Evolutionary conservation across 805 yeast genomes (phyloP).

Genomic region (Candida methanosorbosa): DNA sequence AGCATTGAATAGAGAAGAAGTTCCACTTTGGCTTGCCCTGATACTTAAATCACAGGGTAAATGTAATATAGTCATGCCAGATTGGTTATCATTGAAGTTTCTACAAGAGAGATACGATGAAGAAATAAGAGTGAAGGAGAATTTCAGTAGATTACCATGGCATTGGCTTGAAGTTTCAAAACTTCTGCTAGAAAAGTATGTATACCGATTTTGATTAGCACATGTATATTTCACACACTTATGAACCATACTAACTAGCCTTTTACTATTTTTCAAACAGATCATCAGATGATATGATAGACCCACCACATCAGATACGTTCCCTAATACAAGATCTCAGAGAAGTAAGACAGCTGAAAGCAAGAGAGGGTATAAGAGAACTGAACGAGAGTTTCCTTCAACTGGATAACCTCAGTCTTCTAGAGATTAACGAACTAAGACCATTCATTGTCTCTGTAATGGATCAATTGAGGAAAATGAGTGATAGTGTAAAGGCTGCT

Average conservation of each 20-base stretch:
- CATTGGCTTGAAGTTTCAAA: constrained; percentile 83
- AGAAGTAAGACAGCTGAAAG: constrained; percentile 74
- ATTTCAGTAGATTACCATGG: constrained; percentile 72
- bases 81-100: constrained; percentile 59
- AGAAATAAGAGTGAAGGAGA: constrained; percentile 48
- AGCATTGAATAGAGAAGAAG: constrained; percentile 58
- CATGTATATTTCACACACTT: neutral
- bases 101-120: constrained; percentile 54
- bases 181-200: constrained; percentile 40
- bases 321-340: constrained; percentile 73
- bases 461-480: constrained; percentile 62
- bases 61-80: constrained; percentile 79
- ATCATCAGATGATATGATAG: constrained; percentile 74
- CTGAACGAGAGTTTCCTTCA: constrained; percentile 78
- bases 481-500: constrained; percentile 22
- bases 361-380: constrained; percentile 68
- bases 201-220: neutral
- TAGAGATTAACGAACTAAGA: constrained; percentile 84
- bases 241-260: constrained; percentile 3
- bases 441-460: constrained; percentile 76
- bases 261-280: neutral
- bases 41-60: constrained; percentile 76
- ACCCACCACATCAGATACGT: constrained; percentile 62
- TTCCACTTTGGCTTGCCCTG: constrained; percentile 86
- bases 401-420: constrained; percentile 68